Evolutionary conservation across 2,329 filamentous ascomycete genomes (phyloP), one percentile per base, ranked within the genome.

Genomic region (Dryadomyces quercivorus): DNA sequence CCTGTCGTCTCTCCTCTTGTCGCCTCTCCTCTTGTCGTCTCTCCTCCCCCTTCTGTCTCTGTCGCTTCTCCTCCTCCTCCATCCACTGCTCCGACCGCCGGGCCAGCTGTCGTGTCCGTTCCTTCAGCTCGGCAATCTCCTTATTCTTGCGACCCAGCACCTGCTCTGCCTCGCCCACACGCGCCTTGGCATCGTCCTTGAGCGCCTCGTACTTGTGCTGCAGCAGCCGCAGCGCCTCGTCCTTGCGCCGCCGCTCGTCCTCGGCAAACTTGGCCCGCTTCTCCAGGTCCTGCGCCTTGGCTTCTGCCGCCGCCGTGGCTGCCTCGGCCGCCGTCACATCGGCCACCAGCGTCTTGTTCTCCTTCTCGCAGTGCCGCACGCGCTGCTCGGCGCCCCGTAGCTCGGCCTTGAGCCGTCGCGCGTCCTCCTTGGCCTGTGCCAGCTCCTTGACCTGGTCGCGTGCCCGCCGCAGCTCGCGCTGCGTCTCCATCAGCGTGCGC

Each of bases 121-220:
- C 76, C 64, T 77, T 78, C 8, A 84, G 70, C 46, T 76, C 72
- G 9, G 72, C 67, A 56, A 82, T 80, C 64, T 79, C 79, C 43
- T 72, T 69, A 56, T 82, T 78, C 54, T 80, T 78, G 58, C 74
- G 75, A 53, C 76, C 72, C 47, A 83, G 60, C 2, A 82, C 76
- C 16, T 74, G 71, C 60, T 76, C 73, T 4, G 76, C 77, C 56
- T 84, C 79, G 9, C 70, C 67, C n/a, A 78, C 75, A 42, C 74
- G 74, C 6, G 70, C 64, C 57, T 81, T 76, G 18, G 76, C 74
- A 48, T 78, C 72, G 36, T 74, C 71, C 58, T 77, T 77, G 40
- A 81, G 72, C 9, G 69, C 63, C 44, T 81, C 76, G 56, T 80
- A 77, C 47, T 66, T 67, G 31, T 52, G 50, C 61, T 72, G 74